Evolutionary conservation across 345 rosid species (phyloP).

Genomic region (Camelina hispida): DNA sequence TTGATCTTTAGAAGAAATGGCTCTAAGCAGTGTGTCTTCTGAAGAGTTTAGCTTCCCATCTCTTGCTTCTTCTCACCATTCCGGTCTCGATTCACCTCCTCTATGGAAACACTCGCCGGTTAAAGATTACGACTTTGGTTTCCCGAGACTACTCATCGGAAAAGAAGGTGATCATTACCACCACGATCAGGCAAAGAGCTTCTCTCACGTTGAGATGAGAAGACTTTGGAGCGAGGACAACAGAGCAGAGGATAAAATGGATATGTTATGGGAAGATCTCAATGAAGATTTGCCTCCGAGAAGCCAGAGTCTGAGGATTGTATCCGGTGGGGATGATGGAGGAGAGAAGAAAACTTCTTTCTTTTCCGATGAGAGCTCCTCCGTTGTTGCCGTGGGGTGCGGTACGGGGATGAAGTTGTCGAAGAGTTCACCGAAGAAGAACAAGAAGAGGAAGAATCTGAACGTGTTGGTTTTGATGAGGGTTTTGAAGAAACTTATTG

Average conservation of each 20-base stretch:
- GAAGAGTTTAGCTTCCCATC: constrained; percentile 83
- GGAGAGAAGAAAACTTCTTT: constrained; percentile 29
- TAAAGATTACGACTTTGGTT: constrained; percentile 14
- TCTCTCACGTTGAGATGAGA: constrained; percentile 43
- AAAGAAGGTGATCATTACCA: constrained; percentile 5
- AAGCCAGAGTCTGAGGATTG: constrained; percentile 39
- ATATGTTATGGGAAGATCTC: constrained; percentile 88
- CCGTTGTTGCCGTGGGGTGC: constrained; percentile 42
- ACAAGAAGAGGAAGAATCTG: constrained; percentile 44
- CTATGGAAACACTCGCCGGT: constrained; percentile 63
- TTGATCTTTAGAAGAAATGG: constrained; percentile 37
- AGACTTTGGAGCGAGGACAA: constrained; percentile 39
- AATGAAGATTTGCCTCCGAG: constrained; percentile 54
- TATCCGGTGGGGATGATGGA: background rate
- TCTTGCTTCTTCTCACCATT: constrained; percentile 30
- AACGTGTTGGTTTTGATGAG: constrained; percentile 55
- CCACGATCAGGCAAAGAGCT: constrained; percentile 43
- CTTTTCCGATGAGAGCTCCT: constrained; percentile 11
- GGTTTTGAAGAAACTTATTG: constrained; percentile 61
- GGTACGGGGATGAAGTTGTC: constrained; percentile 46
- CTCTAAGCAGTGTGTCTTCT: constrained; percentile 32
- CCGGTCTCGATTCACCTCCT: constrained; percentile 69
- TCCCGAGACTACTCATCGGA: constrained; percentile 3
- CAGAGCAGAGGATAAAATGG: constrained; percentile 66
- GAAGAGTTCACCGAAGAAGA: constrained; percentile 36